Base-by-base conservation (phyloP, 164 flowering plant species). In the Magnolia changhungtana region DNA sequence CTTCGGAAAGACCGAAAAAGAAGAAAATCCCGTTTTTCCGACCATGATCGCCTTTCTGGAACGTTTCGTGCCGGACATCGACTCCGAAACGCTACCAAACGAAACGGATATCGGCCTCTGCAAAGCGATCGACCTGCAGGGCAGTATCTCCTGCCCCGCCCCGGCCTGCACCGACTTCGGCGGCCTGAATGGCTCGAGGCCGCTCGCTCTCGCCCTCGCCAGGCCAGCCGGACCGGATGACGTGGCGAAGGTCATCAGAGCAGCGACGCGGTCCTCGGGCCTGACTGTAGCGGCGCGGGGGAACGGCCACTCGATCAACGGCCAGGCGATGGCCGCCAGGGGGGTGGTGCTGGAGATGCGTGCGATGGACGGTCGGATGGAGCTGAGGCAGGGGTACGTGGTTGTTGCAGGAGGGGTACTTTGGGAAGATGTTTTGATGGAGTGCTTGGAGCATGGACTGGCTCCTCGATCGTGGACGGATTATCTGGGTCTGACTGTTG, bases 381-480 rank as follows among this genome's bases (percentile, higher is more conserved):
- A 2, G 2, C 49, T 59, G 31, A 31, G 55, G 16, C 68, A 16
- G 58, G 1, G 11, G 45, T 84, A 77, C 69, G 91, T 80, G 18
- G 97, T 90, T 73, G 94, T 93, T 37, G 85, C 87, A 2, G 86
- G 97, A 20, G 98, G 98, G 80, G 97, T 89, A 75, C 80, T 92
- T 71, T 95, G 98, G 98, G 94, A 86, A 73, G 89, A 92, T 29
- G 87, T 93, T 6, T 68, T 95, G 73, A 72, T 55, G 70, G 76
- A 79, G 11, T 90, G 97, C 79, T 52, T 66, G n/a, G 78, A 58
- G 7, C 75, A 18, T 52, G 90, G 95, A 0, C 74, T 90, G 27
- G 89, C 98, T 1, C 98, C 98, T 0, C 73, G 93, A 79, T 92
- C 96, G 27, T 95, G 97, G 98, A 93, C 98, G 27, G 98, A 95